Base-by-base conservation (phyloP, 495 filamentous ascomycete species). In the Chaetomium fimeti region DNA sequence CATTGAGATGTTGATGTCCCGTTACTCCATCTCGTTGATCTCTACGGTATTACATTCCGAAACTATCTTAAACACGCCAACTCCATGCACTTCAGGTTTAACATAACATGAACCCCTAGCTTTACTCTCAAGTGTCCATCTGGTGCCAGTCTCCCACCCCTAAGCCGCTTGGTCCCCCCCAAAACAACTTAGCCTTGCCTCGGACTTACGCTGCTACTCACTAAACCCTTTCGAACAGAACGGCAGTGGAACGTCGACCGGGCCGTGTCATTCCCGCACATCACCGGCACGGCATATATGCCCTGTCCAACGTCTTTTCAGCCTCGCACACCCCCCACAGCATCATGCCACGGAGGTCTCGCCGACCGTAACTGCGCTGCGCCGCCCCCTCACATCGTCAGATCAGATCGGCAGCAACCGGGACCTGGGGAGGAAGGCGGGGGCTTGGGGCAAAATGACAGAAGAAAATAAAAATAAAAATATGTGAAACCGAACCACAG, bases 341-440 rank as follows among this genome's bases (percentile, higher is more conserved):
- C 8, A 32, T 32, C 28, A 5, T 32, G 11, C 32, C 32, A 2
- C 29, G 20, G 13, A 16, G 40, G 3, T 13, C 40, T 43, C 3
- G 40, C 40, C 40, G 40, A 43, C 40, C 53, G 25, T 3, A 32
- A 13, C 27, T 4, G 20, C 38, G 51, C 27, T 12, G 20, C 38
- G 51, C 51, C 51, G 51, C 51, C 22, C 16, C 51, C 25, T 32
- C 51, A 32, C 60, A 54, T 54, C 48, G 43, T 4, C 48, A 48
- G 48, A 61, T 61, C 60, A 24, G 48, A 61, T 53, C 51, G 51
- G 27, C 51, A 16, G 51, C 51, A 18, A 15, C 25, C 25, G 48
- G 48, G 25, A 43, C 12, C 25, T 13, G 48, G 48, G 25, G 16
- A 18, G 51, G 51, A 54, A 22, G 51, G 22, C 48, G 48, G 48